Base-by-base conservation (phyloP, 225 moss, liverwort and hornwort genomes). In the Pseudoscleropodium purum region DNA sequence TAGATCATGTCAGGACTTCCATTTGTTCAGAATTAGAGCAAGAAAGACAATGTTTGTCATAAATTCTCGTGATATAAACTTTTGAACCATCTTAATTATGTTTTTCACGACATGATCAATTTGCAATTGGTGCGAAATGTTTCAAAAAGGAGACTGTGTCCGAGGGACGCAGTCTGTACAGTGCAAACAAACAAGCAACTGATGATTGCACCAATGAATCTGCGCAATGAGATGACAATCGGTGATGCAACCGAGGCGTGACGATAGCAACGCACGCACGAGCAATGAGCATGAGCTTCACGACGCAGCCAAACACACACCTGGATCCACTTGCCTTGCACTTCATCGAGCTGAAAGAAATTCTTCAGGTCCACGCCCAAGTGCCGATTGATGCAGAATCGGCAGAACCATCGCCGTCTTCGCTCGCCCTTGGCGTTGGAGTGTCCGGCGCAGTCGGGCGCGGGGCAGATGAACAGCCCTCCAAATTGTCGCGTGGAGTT, bases 251-350 rank as follows among this genome's bases (percentile, higher is more conserved):
- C n/a, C 30, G 37, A 49, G 82, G 70, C 37, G 61, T 11, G 33
- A 70, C 34, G 60, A 79, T 41, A 19, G 56, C 60, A 18, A 81
- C 16, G 80, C 76, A 75, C 66, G 36, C 72, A 81, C 77, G 70
- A 56, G 61, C 47, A 24, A 65, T 31, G 24, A 47, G 64, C 88
- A 88, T 80, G 80, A 87, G 74, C 84, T 82, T 82, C 82, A 85
- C 90, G 86, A 92, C 88, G 85, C 87, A 75, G 89, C 89, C 81
- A 85, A 85, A 90, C 88, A 92, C 94, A 95, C 91, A 93, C 94
- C 94, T 95, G 95, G 84, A 95, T 93, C 95, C 95, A 95, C 93
- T 93, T 94, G 92, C 92, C 93, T 92, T 94, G 94, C 69, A 92
- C 94, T 91, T 95, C 95, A 85, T 95, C 95, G 54, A 93, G 88